A percentile compares a stretch with the other conserved stretches of the same genome.
phyloP scores from a whole-genome alignment of 345 rosid species.

The Litchi chinensis region DNA sequence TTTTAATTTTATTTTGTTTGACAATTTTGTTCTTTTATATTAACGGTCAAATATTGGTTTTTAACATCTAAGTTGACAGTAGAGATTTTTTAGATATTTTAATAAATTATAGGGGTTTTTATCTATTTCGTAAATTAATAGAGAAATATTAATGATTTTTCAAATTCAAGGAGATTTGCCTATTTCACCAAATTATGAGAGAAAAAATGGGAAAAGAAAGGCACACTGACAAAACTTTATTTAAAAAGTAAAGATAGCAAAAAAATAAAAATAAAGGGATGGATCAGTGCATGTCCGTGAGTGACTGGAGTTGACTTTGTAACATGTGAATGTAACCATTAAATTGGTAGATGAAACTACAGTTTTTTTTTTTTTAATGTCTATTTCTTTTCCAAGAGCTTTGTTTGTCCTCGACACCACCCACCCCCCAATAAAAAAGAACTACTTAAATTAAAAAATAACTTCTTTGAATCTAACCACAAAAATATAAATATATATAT shows the following conservation, averaged over 20 bases:
- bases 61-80: too few relatives aligned
- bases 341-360: slow-evolving; percentile 13
- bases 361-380: neutral
- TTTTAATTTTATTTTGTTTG: too few relatives aligned
- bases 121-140: too few relatives aligned
- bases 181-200: too few relatives aligned
- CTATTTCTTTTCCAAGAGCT: slow-evolving; percentile 13
- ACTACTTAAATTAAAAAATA: neutral
- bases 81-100: too few relatives aligned
- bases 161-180: too few relatives aligned
- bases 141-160: too few relatives aligned
- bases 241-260: too few relatives aligned
- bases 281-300: slow-evolving; percentile 17
- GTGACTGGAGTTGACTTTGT: slow-evolving; percentile 28
- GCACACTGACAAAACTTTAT: neutral
- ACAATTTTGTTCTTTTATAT: too few relatives aligned
- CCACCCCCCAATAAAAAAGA: neutral
- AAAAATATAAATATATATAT: too few relatives aligned
- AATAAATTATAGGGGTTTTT: too few relatives aligned
- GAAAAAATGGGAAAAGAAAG: neutral
- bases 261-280: neutral
- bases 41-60: too few relatives aligned
- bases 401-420: slow-evolving; percentile 9
- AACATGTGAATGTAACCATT: slow-evolving; percentile 25
- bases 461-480: neutral